Evolutionary conservation across 2,329 filamentous ascomycete species (phyloP), one percentile per base, ranked within the genome.

Genomic region (Talaromyces pinophilus): DNA sequence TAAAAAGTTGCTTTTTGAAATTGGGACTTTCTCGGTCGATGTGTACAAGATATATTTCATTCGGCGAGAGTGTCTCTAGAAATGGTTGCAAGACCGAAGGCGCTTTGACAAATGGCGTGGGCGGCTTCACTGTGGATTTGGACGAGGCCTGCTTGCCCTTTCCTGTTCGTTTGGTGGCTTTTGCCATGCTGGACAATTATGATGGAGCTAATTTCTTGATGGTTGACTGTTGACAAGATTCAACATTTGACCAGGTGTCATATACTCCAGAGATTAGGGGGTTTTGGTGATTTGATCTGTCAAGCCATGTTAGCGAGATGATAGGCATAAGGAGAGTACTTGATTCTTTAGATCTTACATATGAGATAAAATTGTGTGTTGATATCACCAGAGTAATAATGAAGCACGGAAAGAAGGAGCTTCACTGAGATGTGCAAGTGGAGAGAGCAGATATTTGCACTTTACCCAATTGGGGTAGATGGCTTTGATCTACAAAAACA

Each of bases 1-100:
- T 73, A 79, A 97, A 97, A 72, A 96, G 90, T 73, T 92, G 90
- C 76, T 87, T 87, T 80, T 97, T 97, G 80, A 93, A 87, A 33
- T 84, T 83, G 22, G 80, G 78, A 0, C 89, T 88, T 68, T 90
- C 88, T 67, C 80, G 81, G 82, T 97, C 93, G 78, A 96, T 83
- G 81, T 97, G 93, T 35, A 90, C 85, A 73, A 97, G 86, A 84
- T 97, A 97, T 75, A 96, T 85, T 77, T 92, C 87, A 65, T 85
- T 80, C 65, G 85, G 82, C 67, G 88, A 85, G 67, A 97, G 88
- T 52, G 83, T 85, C 42, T 85, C 80, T 73, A 91, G 84, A 75
- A 96, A 89, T 11, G 88, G 85, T 61, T 83, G 72, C 63, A 96
- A 85, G 38, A 84, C 82, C 59, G 85, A 77, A 0, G 91, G 87